Evolutionary conservation across 1,284 basidiomycete genomes (phyloP).

Genomic region (Sphagnurus paluster): DNA sequence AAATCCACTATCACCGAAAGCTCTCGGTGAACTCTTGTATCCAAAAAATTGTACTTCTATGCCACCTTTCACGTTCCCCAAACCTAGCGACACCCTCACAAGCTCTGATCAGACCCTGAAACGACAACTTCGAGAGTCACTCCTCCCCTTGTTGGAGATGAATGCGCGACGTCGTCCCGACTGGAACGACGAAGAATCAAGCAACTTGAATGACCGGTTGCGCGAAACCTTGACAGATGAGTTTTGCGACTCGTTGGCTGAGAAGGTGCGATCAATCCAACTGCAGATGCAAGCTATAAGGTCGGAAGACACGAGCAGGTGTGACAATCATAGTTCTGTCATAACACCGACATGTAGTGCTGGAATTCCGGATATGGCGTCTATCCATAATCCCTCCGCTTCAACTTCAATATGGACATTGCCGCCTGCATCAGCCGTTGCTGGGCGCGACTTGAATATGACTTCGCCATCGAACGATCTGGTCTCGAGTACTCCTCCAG

Average conservation of each 20-base stretch:
- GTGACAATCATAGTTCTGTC: neutral
- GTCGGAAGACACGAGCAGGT: neutral
- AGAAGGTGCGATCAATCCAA: slow-evolving; percentile 16
- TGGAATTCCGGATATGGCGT: neutral
- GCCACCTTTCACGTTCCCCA: neutral
- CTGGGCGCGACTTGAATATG: neutral
- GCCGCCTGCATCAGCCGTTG: neutral
- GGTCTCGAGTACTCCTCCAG: neutral
- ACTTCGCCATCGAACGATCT: slow-evolving; percentile 1
- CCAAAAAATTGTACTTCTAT: slow-evolving; percentile 4
- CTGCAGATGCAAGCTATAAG: slow-evolving; percentile 15
- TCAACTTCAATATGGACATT: neutral
- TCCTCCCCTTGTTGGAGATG: slow-evolving; percentile 16
- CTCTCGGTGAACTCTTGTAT: slow-evolving; percentile 4
- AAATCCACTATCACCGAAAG: neutral
- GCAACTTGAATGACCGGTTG: slow-evolving; percentile 9
- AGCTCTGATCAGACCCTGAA: neutral
- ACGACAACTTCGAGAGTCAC: slow-evolving; percentile 9
- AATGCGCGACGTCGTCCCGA: slow-evolving; percentile 15
- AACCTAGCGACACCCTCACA: neutral
- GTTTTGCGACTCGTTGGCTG: slow-evolving; percentile 20
- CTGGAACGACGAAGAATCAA: neutral
- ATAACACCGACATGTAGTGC: neutral
- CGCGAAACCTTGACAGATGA: slow-evolving; percentile 20
- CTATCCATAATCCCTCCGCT: neutral